These are phyloP conservation scores for Flaveria sonorensis DNA, from an alignment of 129 eudicot genomes.

Conservation along the genomic window DNA sequence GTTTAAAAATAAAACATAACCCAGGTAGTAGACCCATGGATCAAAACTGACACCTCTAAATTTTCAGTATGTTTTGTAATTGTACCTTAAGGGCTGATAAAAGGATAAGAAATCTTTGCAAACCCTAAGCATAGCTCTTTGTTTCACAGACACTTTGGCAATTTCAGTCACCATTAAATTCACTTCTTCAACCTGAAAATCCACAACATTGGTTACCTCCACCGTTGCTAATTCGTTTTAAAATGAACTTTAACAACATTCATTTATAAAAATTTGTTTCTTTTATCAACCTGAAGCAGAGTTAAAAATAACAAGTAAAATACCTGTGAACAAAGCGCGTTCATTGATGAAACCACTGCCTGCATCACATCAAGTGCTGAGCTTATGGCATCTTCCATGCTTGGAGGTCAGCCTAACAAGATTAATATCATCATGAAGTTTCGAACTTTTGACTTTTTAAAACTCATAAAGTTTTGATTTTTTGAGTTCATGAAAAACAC, in stretches of 20 bases:
- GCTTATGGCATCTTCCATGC: slow-evolving; percentile 80
- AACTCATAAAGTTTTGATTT: neutral
- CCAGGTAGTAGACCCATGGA: neutral
- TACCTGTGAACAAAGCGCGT: slow-evolving; percentile 69
- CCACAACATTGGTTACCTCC: slow-evolving; percentile 20
- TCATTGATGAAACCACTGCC: slow-evolving; percentile 61
- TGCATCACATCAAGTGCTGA: slow-evolving; percentile 87
- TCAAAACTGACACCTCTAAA: neutral
- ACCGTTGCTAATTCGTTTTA: neutral
- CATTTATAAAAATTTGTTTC: neutral
- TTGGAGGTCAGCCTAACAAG: slow-evolving; percentile 69
- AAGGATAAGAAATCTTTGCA: slow-evolving; percentile 73
- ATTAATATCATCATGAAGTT: neutral
- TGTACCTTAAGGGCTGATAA: slow-evolving; percentile 75
- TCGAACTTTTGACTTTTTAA: neutral
- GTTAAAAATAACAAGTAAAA: slow-evolving; percentile 1
- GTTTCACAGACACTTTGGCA: slow-evolving; percentile 62
- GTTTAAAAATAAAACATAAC: neutral
- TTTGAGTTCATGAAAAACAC: slow-evolving; percentile 11
- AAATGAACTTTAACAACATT: neutral
- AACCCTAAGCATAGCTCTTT: slow-evolving; percentile 60
- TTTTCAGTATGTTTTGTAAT: neutral
- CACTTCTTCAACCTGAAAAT: slow-evolving; percentile 70
- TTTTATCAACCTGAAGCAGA: neutral
- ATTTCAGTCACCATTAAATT: slow-evolving; percentile 66